Percentiles rank a stretch among this genome's conserved stretches.
Evolutionary conservation across 768 basidiomycete genomes (phyloP).

Genomic region (Pleurotus tuber-regium): DNA sequence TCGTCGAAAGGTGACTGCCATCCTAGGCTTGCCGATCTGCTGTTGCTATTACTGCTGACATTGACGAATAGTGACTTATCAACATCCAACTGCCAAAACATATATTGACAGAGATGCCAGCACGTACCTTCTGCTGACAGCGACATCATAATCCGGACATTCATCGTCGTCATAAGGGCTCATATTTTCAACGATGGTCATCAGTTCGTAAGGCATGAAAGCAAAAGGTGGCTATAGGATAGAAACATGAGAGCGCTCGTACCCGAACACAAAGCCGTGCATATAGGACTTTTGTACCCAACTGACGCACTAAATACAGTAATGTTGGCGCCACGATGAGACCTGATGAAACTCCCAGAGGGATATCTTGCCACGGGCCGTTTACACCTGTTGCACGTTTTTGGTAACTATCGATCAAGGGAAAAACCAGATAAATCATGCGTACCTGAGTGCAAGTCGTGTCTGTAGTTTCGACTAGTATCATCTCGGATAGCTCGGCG

Average conservation of each 20-base stretch:
- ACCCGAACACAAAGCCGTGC: neutral
- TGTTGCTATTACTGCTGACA: slow-evolving; percentile 3
- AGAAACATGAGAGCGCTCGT: slow-evolving; percentile 3
- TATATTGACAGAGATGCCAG: neutral
- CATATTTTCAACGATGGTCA: slow-evolving; percentile 10
- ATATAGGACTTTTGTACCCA: slow-evolving; percentile 1
- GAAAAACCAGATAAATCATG: no score
- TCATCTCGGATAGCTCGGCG: no score
- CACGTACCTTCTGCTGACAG: slow-evolving; percentile 9
- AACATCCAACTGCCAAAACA: slow-evolving; percentile 4
- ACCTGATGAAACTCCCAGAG: neutral
- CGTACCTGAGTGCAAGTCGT: no score
- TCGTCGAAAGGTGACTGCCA: slow-evolving; percentile 9
- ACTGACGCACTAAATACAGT: neutral
- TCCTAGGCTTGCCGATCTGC: slow-evolving; percentile 5
- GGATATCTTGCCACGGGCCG: neutral
- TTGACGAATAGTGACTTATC: neutral
- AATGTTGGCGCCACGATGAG: neutral
- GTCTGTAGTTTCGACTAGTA: no score
- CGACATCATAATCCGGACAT: slow-evolving; percentile 9
- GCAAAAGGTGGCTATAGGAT: neutral
- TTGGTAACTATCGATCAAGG: no score
- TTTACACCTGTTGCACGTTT: no score
- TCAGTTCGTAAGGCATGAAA: slow-evolving; percentile 9
- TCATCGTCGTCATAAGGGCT: slow-evolving; percentile 6